phyloP scores from a whole-genome alignment of 2,329 filamentous ascomycete species.

The Colletotrichum endophyticum region DNA sequence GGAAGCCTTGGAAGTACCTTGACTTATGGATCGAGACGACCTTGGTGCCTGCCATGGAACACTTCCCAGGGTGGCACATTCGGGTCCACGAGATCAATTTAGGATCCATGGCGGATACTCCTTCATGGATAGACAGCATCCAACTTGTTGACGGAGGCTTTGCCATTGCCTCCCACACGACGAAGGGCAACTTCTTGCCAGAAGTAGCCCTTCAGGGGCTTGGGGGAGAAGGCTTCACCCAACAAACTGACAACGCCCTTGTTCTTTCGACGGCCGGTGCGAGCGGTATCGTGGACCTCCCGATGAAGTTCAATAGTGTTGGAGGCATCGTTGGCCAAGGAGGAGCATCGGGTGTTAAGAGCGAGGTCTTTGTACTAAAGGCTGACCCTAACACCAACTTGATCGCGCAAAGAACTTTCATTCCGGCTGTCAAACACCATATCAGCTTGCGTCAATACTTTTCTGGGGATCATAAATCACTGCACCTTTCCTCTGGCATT shows the following conservation, averaged over 20 bases:
- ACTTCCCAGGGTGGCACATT: constrained; percentile 15
- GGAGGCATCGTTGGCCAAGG: not conserved
- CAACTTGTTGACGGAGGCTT: constrained; percentile 22
- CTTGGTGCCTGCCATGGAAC: not conserved
- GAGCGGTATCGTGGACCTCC: constrained; percentile 11
- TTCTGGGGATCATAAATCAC: not conserved
- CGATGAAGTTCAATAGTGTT: not conserved
- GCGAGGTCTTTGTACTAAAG: constrained; percentile 1
- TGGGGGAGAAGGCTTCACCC: not conserved
- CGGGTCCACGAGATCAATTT: constrained; percentile 14
- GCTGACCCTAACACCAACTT: constrained; percentile 25
- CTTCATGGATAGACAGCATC: not conserved
- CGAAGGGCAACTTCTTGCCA: not conserved
- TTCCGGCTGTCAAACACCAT: not conserved
- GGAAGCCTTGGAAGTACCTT: constrained; percentile 18
- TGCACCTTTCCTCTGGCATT: not conserved
- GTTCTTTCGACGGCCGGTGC: constrained; percentile 6
- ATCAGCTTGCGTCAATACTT: not conserved
- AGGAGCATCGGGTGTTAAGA: not conserved
- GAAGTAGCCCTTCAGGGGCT: not conserved
- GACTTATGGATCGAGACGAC: constrained; percentile 16
- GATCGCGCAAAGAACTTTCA: constrained; percentile 9
- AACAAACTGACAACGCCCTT: not conserved
- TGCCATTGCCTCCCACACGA: constrained; percentile 7
- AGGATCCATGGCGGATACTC: not conserved